Base-by-base conservation (phyloP, 371 early-diverging fungal genomes). In the Zancudomyces culisetae region DNA sequence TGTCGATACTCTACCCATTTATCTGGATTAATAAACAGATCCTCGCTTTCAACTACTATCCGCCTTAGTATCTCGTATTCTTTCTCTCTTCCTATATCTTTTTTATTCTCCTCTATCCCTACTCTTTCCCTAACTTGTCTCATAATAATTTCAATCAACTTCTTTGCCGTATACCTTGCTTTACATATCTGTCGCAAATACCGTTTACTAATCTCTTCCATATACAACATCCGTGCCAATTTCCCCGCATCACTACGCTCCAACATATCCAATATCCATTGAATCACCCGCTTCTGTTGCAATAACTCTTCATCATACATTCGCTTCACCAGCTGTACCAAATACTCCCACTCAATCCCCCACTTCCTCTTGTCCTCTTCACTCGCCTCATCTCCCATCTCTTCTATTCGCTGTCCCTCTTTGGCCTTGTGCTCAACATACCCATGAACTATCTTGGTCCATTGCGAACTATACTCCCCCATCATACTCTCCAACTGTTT, bases 101-200 rank as follows among this genome's bases (percentile, higher is more conserved):
- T 43, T 20, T 27, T 52, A 21, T 45, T 27, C 20, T 19, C 19
- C 39, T 19, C 18, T 26, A 43, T 30, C 24, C 27, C 15, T 42
- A 4, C 22, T 2, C 23, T 2, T 42, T 28, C 10, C 8, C 4
- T 19, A 21, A 52, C 41, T 21, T 42, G 35, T 42, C 41, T 46
- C 19, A 43, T 30, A 8, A 52, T 10, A 19, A 52, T 27, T 13
- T 41, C 23, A 3, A 52, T 20, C 27, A 52, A 10, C 30, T 42
- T 29, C 15, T 42, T 3, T 28, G 41, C 12, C 10, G 53, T 39
- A 27, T 22, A 29, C 19, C 53, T 12, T 12, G 53, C 24, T 52
- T 52, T 43, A 21, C 53, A 6, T 45, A 52, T 52, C 41, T 52
- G 45, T 18, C 21, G 2, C 13, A 2, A 27, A 29, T 52, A 52